Percentiles rank a stretch among this genome's conserved stretches.
These are phyloP conservation scores for Symmetrospora coprosmae DNA, from an alignment of 768 basidiomycete genomes.

Conservation along the genomic window DNA sequence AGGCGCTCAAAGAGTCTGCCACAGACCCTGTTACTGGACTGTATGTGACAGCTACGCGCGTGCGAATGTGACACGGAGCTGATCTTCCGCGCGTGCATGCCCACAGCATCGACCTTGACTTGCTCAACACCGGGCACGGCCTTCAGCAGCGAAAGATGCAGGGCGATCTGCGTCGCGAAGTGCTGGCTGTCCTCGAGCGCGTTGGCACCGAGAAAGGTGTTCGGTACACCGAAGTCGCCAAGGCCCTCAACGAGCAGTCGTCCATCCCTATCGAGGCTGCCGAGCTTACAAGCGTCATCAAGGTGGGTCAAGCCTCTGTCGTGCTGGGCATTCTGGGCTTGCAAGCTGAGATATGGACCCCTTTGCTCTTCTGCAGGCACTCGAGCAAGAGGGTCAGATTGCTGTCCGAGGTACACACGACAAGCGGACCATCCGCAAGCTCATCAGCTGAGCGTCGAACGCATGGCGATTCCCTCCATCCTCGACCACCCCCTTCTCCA, in stretches of 20 bases:
- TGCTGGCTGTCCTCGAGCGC: conserved; percentile 35
- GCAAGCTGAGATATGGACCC: conserved; percentile 23
- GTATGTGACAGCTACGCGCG: conserved; percentile 34
- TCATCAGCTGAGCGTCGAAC: conserved; percentile 3
- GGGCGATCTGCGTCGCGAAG: conserved; percentile 77
- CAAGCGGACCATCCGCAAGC: conserved; percentile 8
- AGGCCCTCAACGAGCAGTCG: conserved; percentile 65
- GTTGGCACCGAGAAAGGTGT: conserved; percentile 47
- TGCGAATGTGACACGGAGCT: no score
- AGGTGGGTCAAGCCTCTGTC: conserved; percentile 26
- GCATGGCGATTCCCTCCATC: no score
- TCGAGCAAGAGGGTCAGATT: conserved; percentile 6
- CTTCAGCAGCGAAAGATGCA: conserved; percentile 67
- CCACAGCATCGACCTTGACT: conserved; percentile 67
- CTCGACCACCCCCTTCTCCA: no score
- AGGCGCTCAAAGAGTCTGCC: conserved; percentile 83
- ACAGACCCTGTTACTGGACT: conserved; percentile 94
- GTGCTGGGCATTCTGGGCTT: no score
- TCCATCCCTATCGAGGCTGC: conserved; percentile 59
- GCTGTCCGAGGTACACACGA: conserved; percentile 4
- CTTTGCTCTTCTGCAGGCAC: conserved; percentile 3
- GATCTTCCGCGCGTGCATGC: no score
- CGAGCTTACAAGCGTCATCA: conserved; percentile 52
- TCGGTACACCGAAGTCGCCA: conserved; percentile 70
- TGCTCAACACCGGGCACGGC: conserved; percentile 86